Evolutionary conservation across 352 stramenopile genomes (phyloP).

Genomic region (Globisporangium recalcitrans): DNA sequence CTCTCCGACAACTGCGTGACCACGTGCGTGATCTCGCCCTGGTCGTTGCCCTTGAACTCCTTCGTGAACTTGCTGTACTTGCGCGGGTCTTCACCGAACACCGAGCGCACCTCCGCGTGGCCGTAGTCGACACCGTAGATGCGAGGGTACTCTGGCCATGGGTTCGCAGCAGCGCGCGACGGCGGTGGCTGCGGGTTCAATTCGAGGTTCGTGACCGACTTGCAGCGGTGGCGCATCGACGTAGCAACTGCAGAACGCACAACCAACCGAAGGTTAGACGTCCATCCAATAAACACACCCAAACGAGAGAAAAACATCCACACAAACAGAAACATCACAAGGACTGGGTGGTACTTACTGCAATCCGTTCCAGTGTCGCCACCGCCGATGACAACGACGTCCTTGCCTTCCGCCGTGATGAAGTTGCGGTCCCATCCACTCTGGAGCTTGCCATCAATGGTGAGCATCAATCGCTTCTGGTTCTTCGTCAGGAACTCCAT

Average conservation of each 20-base stretch:
- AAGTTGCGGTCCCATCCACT: slow-evolving; percentile 93
- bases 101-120: slow-evolving; percentile 90
- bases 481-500: slow-evolving; percentile 98
- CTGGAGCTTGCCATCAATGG: slow-evolving; percentile 93
- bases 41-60: slow-evolving; percentile 72
- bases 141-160: slow-evolving; percentile 97
- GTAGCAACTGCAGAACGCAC: slow-evolving; percentile 76
- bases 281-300: neutral
- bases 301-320: neutral
- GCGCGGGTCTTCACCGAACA: slow-evolving; percentile 91
- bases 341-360: slow-evolving; percentile 31
- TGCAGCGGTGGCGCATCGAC: slow-evolving; percentile 95
- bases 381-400: slow-evolving; percentile 97
- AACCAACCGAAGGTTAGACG: neutral
- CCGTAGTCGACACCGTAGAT: slow-evolving; percentile 98
- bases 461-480: slow-evolving; percentile 95
- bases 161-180: slow-evolving; percentile 91
- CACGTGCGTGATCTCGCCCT: slow-evolving; percentile 74
- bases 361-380: slow-evolving; percentile 97
- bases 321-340: neutral
- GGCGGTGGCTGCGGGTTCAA: slow-evolving; percentile 91
- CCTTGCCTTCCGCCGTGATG: slow-evolving; percentile 95
- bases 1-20: slow-evolving; percentile 45
- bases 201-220: slow-evolving; percentile 96
- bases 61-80: slow-evolving; percentile 76